Evolutionary conservation across 202 grass and related monocot genomes (phyloP), one percentile per base, ranked within the genome.

Genomic region (Cymbopogon flexuosus): DNA sequence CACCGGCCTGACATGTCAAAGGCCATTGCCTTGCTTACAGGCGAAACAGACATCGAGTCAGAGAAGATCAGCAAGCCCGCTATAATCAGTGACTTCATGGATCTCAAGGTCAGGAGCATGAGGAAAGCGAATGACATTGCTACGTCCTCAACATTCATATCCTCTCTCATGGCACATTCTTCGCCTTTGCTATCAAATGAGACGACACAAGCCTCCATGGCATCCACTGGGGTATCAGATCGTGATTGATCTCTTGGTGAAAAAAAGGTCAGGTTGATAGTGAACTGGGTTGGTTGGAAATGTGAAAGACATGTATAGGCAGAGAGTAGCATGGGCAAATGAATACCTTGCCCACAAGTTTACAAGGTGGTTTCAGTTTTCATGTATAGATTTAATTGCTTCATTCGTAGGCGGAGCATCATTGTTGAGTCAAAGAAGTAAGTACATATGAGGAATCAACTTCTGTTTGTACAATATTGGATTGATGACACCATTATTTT

Each of bases 51-150:
- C 29, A 24, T 90, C 21, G 68, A 87, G 24, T 75, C 73, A 18
- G 76, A 65, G 75, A 74, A 76, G 40, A 90, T 93, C 37, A 81
- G 80, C 49, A 93, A 78, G 77, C 91, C 91, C 0, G 86, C 85
- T 62, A 82, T 86, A 39, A 90, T 93, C 19, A 83, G 75, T 13
- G 88, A 93, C 21, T 90, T 93, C 31, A 90, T 86, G 91, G 79
- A 90, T 60, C 86, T 93, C 74, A 93, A 90, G 81, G 47, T 90
- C 70, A 93, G 72, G 81, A 93, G 85, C 76, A 77, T 73, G 41
- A 87, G 83, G 67, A 93, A 81, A 79, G 83, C 57, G 19, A 62
- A 36, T 14, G 66, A 85, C 18, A 39, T 82, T 5, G 66, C 49
- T 36, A 56, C 52, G 18, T 84, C 82, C 24, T 81, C 72, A 42